Base-by-base conservation (phyloP, 345 rosid genomes). In the Eucalyptus erythrocorys region DNA sequence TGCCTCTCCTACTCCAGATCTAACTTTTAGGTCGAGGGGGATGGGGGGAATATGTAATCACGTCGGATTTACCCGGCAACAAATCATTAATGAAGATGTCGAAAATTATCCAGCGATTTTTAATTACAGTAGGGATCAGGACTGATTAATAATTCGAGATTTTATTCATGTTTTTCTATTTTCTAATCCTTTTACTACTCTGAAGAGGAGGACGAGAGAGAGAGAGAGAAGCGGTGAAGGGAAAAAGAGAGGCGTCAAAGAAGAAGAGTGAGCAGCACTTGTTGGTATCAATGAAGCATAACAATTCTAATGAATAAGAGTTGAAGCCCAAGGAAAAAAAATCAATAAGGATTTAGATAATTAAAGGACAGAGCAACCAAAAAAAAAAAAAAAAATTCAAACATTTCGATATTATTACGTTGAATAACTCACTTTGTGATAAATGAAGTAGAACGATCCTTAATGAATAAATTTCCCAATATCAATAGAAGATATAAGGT, bases 31-130 rank as follows among this genome's bases (percentile, higher is more conserved):
- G 80, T 21, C 17, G 24, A 32, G 7, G 7, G 5, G 12, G 42
- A 3, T 10, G 21, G 7, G 26, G 2, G 4, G 55, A 50, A 51
- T 71, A 8, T 37, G 13, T 4, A 10, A 34, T 40, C 22, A 4
- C 6, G 11, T 32, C 11, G 42, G 13, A 68, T 68, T 17, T 34
- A 37, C 43, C 0, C 0, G 0, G 13, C 10, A 7, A 9, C 4
- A 68, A 32, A 68, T 71, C 79, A n/a, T 32, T 66, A 17, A 34
- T 34, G 8, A 40, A 10, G 47, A 19, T 76, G 13, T 5, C 5
- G 2, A 5, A 21, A 5, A 10, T 21, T 76, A 76, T 27, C 8
- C 3, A 37, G 5, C 15, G 9, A 17, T 68, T 68, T 16, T 68
- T 7, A 68, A 34, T 68, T 34, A 16, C 42, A 10, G 2, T 1